phyloP scores from a whole-genome alignment of 768 basidiomycete genomes.

The Pisolithus tinctorius region DNA sequence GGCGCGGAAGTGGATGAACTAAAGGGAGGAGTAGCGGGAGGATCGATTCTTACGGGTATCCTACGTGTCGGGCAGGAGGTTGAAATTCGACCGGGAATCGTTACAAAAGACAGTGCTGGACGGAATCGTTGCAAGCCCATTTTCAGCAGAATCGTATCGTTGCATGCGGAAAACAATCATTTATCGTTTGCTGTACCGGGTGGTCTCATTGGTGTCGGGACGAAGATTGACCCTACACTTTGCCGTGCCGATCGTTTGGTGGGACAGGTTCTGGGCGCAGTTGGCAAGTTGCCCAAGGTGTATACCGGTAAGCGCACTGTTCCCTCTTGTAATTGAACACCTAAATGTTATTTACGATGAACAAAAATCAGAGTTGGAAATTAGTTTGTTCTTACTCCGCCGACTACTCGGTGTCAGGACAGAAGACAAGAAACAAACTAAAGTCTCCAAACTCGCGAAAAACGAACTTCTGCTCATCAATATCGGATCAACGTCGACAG shows the following conservation, averaged over 20 bases:
- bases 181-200: slow-evolving; percentile 95
- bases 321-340: no score
- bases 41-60: slow-evolving; percentile 89
- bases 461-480: slow-evolving; percentile 93
- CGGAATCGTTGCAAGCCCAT: slow-evolving; percentile 91
- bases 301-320: slow-evolving; percentile 57
- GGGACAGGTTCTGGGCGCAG: slow-evolving; percentile 92
- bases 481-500: slow-evolving; percentile 96
- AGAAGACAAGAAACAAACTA: slow-evolving; percentile 98
- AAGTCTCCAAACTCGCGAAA: slow-evolving; percentile 86
- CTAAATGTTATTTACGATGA: background rate
- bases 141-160: slow-evolving; percentile 82
- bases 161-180: slow-evolving; percentile 93
- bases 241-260: slow-evolving; percentile 96
- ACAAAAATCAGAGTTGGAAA: slow-evolving; percentile 70
- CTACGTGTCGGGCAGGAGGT: slow-evolving; percentile 88
- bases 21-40: slow-evolving; percentile 97
- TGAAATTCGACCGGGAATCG: slow-evolving; percentile 95
- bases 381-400: slow-evolving; percentile 90
- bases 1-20: slow-evolving; percentile 95
- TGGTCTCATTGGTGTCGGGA: slow-evolving; percentile 97
- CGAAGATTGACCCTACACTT: slow-evolving; percentile 91
- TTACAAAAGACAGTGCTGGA: slow-evolving; percentile 89
- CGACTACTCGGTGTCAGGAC: slow-evolving; percentile 96
- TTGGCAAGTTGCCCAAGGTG: slow-evolving; percentile 90